Conservation (phyloP, 371 early-diverging fungal genomes). For the Mortierella sp. region DNA sequence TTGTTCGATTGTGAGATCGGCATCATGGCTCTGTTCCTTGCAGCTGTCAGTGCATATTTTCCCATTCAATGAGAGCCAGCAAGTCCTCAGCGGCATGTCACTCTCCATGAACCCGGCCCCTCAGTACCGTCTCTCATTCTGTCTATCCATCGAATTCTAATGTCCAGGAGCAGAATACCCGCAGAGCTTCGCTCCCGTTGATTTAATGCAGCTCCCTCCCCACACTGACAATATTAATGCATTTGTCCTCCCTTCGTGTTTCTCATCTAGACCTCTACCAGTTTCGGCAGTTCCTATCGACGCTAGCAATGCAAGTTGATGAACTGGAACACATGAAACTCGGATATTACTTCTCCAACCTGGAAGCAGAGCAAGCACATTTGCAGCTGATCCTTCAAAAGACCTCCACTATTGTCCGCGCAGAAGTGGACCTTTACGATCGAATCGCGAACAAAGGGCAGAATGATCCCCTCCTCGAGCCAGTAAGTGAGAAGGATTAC, state of each 20-base stretch:
- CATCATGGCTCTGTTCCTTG: too few species aligned
- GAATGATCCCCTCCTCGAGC: slow-evolving; percentile 61
- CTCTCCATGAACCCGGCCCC: too few species aligned
- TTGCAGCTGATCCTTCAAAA: slow-evolving; percentile 59
- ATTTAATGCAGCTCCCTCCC: too few species aligned
- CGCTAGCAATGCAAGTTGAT: slow-evolving; percentile 62
- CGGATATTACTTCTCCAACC: slow-evolving; percentile 58
- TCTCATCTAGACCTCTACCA: slow-evolving; percentile 55
- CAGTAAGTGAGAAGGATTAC: slow-evolving; percentile 40
- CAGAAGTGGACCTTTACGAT: slow-evolving; percentile 64
- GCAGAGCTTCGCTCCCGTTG: too few species aligned
- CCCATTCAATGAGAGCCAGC: too few species aligned
- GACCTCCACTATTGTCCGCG: slow-evolving; percentile 60
- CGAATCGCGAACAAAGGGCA: slow-evolving; percentile 62
- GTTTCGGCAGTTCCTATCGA: slow-evolving; percentile 58
- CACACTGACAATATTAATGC: neutral
- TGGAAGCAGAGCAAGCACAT: slow-evolving; percentile 60
- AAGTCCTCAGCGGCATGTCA: too few species aligned
- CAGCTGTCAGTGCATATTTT: too few species aligned
- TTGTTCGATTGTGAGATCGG: slow-evolving; percentile 1
- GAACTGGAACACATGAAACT: slow-evolving; percentile 62
- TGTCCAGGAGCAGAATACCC: too few species aligned
- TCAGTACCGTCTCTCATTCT: too few species aligned
- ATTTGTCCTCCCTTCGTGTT: neutral
- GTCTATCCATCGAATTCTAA: too few species aligned